These are phyloP conservation scores for Porodaedalea pini DNA, from an alignment of 1,284 basidiomycete genomes.

Conservation along the genomic window DNA sequence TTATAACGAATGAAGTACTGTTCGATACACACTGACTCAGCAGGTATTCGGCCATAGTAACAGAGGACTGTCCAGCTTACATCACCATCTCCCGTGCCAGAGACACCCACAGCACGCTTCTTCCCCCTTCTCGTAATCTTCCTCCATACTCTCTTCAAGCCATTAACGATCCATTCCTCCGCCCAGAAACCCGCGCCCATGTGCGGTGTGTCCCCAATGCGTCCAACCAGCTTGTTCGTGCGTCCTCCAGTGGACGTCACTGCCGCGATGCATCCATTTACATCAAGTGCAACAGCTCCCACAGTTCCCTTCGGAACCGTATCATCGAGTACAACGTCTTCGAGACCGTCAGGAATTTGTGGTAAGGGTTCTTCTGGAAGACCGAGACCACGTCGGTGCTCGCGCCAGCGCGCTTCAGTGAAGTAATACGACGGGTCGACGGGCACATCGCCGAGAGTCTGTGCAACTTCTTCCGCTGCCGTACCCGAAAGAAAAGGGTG, in stretches of 20 bases:
- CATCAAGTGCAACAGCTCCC: conserved; percentile 77
- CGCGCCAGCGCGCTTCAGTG: conserved; percentile 68
- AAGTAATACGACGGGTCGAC: conserved; percentile 76
- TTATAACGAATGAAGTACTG: conserved; percentile 76
- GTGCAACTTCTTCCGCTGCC: conserved; percentile 58
- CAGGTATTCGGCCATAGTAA: not conserved
- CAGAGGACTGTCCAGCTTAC: conserved; percentile 38
- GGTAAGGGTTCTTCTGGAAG: conserved; percentile 62
- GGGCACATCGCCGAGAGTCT: conserved; percentile 48
- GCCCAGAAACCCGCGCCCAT: conserved; percentile 82
- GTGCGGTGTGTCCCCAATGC: conserved; percentile 76
- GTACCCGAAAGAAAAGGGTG: conserved; percentile 71
- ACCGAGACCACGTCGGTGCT: conserved; percentile 67
- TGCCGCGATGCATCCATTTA: conserved; percentile 64
- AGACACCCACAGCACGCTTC: conserved; percentile 63
- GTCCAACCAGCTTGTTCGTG: conserved; percentile 79
- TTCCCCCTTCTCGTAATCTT: conserved; percentile 37
- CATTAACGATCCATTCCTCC: conserved; percentile 59
- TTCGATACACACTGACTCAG: not conserved
- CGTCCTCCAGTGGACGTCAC: conserved; percentile 78
- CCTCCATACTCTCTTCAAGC: conserved; percentile 40
- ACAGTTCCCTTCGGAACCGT: conserved; percentile 70
- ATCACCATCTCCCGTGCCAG: conserved; percentile 82
- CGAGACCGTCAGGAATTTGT: conserved; percentile 21
- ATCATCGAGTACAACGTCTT: conserved; percentile 45